A percentile compares a stretch with the other conserved stretches of the same genome.
Conservation (phyloP, 805 yeast genomes). For the Wickerhamia fluorescens region DNA sequence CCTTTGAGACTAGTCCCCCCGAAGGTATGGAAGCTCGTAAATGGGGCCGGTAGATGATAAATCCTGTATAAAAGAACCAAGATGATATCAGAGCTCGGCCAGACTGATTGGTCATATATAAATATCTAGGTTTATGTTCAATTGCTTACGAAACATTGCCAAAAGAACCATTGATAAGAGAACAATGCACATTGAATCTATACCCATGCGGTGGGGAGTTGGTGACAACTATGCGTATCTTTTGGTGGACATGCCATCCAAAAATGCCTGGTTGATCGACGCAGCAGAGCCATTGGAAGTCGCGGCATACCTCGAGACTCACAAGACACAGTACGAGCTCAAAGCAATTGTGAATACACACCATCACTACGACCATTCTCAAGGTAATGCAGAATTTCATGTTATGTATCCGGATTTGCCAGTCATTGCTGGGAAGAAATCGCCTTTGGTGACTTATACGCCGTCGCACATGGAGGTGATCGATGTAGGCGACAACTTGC, state of each 20-base stretch:
- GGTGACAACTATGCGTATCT: constrained; percentile 91
- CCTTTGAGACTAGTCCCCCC: constrained; percentile 66
- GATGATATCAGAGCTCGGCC: too few relatives aligned
- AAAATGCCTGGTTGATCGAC: constrained; percentile 77
- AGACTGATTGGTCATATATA: too few relatives aligned
- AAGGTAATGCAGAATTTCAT: constrained; percentile 59
- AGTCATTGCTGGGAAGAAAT: constrained; percentile 77
- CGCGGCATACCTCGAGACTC: constrained; percentile 35
- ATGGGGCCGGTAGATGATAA: constrained; percentile 32
- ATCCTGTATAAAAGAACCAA: neutral
- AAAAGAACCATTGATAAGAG: too few relatives aligned
- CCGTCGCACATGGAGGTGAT: constrained; percentile 60
- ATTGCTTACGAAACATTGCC: too few relatives aligned
- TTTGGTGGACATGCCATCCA: constrained; percentile 58
- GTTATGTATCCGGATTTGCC: constrained; percentile 42
- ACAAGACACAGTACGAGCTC: constrained; percentile 41
- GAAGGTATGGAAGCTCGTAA: constrained; percentile 59
- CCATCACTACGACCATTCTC: constrained; percentile 94
- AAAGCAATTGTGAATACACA: constrained; percentile 88
- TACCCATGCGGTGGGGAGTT: constrained; percentile 92
- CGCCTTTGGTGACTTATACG: constrained; percentile 63
- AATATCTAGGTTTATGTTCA: too few relatives aligned
- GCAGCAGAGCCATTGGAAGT: constrained; percentile 82
- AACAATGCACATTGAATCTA: constrained; percentile 72
- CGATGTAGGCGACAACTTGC: constrained; percentile 55